phyloP scores from a whole-genome alignment of 305 asterid genomes.

The Rubia tinctorum region DNA sequence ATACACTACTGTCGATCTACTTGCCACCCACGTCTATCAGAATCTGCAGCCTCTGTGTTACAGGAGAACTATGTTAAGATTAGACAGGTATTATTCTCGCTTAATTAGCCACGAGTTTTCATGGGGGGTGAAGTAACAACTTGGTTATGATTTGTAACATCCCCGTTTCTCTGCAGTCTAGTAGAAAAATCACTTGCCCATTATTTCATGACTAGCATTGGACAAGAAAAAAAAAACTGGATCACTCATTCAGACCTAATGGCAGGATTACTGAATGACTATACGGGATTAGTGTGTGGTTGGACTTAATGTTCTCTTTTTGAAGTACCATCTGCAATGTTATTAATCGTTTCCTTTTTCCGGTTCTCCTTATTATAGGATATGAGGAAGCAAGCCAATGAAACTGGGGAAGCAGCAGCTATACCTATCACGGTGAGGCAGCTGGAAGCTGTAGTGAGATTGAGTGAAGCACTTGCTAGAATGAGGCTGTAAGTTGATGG shows the following conservation, averaged over 20 bases:
- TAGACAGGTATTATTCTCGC: slow-evolving; percentile 68
- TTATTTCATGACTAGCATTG: too few species aligned
- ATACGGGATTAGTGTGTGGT: too few species aligned
- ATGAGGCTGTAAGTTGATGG: slow-evolving; percentile 79
- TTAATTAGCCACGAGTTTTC: neutral
- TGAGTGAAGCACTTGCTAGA: slow-evolving; percentile 92
- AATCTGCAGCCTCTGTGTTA: slow-evolving; percentile 75
- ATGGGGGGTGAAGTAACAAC: too few species aligned
- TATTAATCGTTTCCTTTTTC: neutral
- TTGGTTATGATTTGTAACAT: too few species aligned
- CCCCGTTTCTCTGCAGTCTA: too few species aligned
- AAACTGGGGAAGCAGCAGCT: slow-evolving; percentile 80
- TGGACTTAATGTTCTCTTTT: too few species aligned
- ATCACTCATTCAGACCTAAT: too few species aligned
- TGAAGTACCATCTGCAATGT: too few species aligned
- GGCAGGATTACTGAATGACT: too few species aligned
- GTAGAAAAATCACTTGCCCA: too few species aligned
- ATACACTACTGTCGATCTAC: slow-evolving; percentile 81
- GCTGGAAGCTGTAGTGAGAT: slow-evolving; percentile 91
- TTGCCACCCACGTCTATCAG: slow-evolving; percentile 94
- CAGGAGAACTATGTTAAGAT: slow-evolving; percentile 84
- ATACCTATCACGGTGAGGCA: slow-evolving; percentile 98
- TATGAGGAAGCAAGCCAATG: slow-evolving; percentile 92
- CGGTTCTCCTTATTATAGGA: slow-evolving; percentile 51
- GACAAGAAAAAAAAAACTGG: too few species aligned